Evolutionary conservation across 106 monocot genomes (phyloP).

Genomic region (Vanilla planifolia): DNA sequence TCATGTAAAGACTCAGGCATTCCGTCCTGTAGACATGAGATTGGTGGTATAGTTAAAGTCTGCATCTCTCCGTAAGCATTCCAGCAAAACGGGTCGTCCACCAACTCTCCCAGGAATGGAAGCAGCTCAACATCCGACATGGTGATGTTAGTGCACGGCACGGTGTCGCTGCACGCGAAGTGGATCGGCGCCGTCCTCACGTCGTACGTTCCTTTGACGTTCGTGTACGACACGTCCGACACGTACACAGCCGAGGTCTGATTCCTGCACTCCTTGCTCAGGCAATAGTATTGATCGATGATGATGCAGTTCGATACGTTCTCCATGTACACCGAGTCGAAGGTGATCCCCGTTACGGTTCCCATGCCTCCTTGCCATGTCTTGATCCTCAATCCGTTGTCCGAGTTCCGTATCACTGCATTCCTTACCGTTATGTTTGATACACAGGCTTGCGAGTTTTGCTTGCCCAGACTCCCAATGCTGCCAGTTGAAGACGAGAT

Average conservation of each 20-base stretch:
- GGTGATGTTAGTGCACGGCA: slow-evolving; percentile 89
- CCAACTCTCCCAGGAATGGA: slow-evolving; percentile 66
- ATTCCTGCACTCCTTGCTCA: slow-evolving; percentile 66
- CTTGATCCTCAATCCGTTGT: slow-evolving; percentile 94
- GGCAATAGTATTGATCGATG: slow-evolving; percentile 96
- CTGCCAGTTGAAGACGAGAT: slow-evolving; percentile 18
- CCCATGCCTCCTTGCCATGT: slow-evolving; percentile 98
- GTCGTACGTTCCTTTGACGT: slow-evolving; percentile 85
- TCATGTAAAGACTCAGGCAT: slow-evolving; percentile 41
- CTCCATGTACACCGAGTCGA: slow-evolving; percentile 66
- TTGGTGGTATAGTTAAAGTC: slow-evolving; percentile 79
- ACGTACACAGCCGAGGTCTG: slow-evolving; percentile 79
- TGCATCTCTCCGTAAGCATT: slow-evolving; percentile 69
- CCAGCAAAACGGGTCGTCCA: slow-evolving; percentile 98
- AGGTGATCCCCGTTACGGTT: slow-evolving; percentile 52
- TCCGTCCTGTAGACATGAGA: slow-evolving; percentile 72
- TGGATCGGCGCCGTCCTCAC: slow-evolving; percentile 75
- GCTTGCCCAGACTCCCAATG: slow-evolving; percentile 90
- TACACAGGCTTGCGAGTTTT: slow-evolving; percentile 85
- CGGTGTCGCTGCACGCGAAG: slow-evolving; percentile 90
- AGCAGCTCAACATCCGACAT: slow-evolving; percentile 94
- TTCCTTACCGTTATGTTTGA: slow-evolving; percentile 73
- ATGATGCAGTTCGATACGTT: slow-evolving; percentile 94
- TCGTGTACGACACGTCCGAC: slow-evolving; percentile 54
- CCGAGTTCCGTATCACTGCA: slow-evolving; percentile 66